Evolutionary conservation across 2,329 filamentous ascomycete species (phyloP), one percentile per base, ranked within the genome.

Genomic region (Fusarium sp.): DNA sequence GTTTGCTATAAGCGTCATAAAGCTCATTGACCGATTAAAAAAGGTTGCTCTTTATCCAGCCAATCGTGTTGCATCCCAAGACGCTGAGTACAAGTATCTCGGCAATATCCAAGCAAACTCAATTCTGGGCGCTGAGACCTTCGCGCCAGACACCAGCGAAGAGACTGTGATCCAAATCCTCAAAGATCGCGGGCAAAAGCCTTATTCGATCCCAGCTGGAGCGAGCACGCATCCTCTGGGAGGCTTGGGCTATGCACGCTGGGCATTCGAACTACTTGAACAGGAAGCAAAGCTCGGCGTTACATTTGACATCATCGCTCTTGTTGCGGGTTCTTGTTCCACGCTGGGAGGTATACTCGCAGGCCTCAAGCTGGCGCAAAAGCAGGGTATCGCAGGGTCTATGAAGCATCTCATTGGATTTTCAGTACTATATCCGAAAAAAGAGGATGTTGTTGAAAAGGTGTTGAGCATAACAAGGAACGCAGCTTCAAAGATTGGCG

Each of bases 221-320:
- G 69, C 69, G 19, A 72, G 69, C 23, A 42, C 64, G 5, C 69
- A 72, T 55, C 55, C 59, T 10, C 39, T 66, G 1, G 69, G 69
- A 2, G 69, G 69, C 9, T 11, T 72, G 7, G 69, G 69, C 16
- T 72, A 65, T 27, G 69, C 69, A n/a, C 59, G 60, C 12, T 72
- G 69, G 69, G 69, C 51, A 4, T 73, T 72, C 8, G 64, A 72
- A 5, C n/a, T 72, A 4, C 51, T 72, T 4, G 69, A 72, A 21
- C 55, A 72, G 6, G 69, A 73, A 21, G 11, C 21, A 4, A 72
- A 23, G 10, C 33, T 69, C 16, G 60, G 46, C 14, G 19, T 70
- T 7, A 45, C 38, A 4, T 72, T 72, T 42, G 64, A 70, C 23
- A n/a, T 42, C 16, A 42, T 72, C 11, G 35, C 48, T 35, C 38